phyloP scores from a whole-genome alignment of 2,329 filamentous ascomycete species.

The Pseudopyricularia javanii region DNA sequence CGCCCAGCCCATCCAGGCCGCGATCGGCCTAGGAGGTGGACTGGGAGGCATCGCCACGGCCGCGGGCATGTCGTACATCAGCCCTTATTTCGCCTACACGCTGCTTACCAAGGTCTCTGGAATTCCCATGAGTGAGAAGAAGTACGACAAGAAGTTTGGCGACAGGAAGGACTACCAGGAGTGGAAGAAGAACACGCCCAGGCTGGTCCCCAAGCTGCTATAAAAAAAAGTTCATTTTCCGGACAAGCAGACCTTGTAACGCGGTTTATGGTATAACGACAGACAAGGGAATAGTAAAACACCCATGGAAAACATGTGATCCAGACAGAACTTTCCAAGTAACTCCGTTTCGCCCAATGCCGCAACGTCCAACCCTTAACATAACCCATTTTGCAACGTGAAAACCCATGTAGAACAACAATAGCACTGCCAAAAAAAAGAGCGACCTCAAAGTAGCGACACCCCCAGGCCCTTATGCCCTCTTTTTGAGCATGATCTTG shows the following conservation, averaged over 20 bases:
- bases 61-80: slow-evolving; percentile 36
- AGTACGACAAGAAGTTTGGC: slow-evolving; percentile 55
- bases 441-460: not conserved
- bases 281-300: not conserved
- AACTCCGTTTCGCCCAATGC: not conserved
- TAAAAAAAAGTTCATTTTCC: slow-evolving; percentile 7
- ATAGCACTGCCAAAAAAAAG: not conserved
- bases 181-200: slow-evolving; percentile 56
- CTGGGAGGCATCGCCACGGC: slow-evolving; percentile 16
- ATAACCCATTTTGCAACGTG: not conserved
- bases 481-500: slow-evolving; percentile 40
- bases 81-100: slow-evolving; percentile 52
- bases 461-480: too few relatives aligned
- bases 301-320: not conserved
- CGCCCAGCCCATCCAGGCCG: slow-evolving; percentile 38
- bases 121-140: slow-evolving; percentile 53
- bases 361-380: not conserved
- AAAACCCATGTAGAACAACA: not conserved
- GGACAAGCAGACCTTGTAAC: not conserved
- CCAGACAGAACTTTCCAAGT: not conserved
- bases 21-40: slow-evolving; percentile 41
- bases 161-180: slow-evolving; percentile 51
- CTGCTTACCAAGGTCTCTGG: slow-evolving; percentile 52
- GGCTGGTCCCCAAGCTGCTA: slow-evolving; percentile 49
- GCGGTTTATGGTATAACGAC: not conserved